Evolutionary conservation across 495 filamentous ascomycete genomes (phyloP).

Genomic region (Filosporella fistucella): DNA sequence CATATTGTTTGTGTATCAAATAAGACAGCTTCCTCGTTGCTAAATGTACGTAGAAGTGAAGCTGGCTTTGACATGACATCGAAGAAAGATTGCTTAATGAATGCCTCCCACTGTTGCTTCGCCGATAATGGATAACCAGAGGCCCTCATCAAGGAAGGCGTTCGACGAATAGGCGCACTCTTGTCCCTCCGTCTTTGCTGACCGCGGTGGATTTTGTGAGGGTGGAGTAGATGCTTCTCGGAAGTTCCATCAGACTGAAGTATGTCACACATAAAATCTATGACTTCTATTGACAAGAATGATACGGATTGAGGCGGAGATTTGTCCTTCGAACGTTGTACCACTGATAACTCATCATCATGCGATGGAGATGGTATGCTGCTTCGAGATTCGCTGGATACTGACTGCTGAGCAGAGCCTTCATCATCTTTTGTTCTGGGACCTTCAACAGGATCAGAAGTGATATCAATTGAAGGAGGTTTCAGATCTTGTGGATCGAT

Average conservation of each 20-base stretch:
- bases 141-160: neutral
- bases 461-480: no score
- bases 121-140: slow-evolving; percentile 13
- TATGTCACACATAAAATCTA: slow-evolving; percentile 49
- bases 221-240: slow-evolving; percentile 42
- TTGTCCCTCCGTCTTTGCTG: slow-evolving; percentile 6
- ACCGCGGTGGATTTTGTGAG: slow-evolving; percentile 30
- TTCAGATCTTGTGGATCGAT: no score
- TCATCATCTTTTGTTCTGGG: no score
- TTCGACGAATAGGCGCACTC: neutral
- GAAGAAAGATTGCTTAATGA: slow-evolving; percentile 71
- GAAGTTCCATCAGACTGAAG: slow-evolving; percentile 44
- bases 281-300: slow-evolving; percentile 35
- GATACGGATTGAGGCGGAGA: slow-evolving; percentile 21
- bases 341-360: no score
- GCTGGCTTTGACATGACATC: slow-evolving; percentile 64
- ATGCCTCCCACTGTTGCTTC: slow-evolving; percentile 44
- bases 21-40: slow-evolving; percentile 32
- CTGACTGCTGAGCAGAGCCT: no score
- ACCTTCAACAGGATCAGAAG: no score
- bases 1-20: slow-evolving; percentile 46
- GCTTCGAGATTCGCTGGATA: no score
- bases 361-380: no score
- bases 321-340: no score
- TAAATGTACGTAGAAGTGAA: slow-evolving; percentile 63